phyloP scores from a whole-genome alignment of 2,329 filamentous ascomycete species.

The Epichloe brachyelytri region DNA sequence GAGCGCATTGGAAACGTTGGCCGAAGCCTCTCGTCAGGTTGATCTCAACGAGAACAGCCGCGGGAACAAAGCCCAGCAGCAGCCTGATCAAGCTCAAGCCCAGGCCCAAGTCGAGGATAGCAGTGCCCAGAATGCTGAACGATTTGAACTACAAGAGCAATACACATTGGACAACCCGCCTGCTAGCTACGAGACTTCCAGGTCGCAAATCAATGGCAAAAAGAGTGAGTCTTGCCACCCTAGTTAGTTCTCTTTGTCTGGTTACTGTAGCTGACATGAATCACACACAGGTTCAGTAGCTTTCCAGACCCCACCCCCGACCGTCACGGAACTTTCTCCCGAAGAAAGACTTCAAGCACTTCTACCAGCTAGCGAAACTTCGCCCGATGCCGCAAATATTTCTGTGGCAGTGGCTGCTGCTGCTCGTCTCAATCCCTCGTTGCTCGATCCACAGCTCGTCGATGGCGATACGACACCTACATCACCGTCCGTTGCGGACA shows the following conservation, averaged over 20 bases:
- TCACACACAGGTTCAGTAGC: slow-evolving; percentile 6
- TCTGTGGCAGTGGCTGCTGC: slow-evolving; percentile 44
- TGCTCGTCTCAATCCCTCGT: slow-evolving; percentile 39
- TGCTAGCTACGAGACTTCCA: slow-evolving; percentile 29
- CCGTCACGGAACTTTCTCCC: slow-evolving; percentile 24
- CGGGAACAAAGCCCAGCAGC: slow-evolving; percentile 24
- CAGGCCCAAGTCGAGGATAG: slow-evolving; percentile 14
- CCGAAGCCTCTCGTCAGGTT: slow-evolving; percentile 75
- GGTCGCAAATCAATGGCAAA: slow-evolving; percentile 11
- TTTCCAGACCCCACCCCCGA: slow-evolving; percentile 14
- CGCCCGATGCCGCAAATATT: slow-evolving; percentile 34
- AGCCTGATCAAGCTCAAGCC: slow-evolving; percentile 16
- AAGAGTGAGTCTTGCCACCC: slow-evolving; percentile 15
- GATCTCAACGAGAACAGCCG: slow-evolving; percentile 51
- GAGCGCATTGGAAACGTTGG: slow-evolving; percentile 74
- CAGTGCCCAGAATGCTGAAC: slow-evolving; percentile 17
- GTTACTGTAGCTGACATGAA: neutral
- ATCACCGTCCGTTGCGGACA: slow-evolving; percentile 14
- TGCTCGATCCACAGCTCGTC: slow-evolving; percentile 39
- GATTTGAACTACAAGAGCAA: slow-evolving; percentile 45
- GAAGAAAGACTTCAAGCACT: slow-evolving; percentile 40
- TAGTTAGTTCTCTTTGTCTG: neutral
- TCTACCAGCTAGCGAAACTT: slow-evolving; percentile 22
- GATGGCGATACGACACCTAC: slow-evolving; percentile 18
- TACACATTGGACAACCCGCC: slow-evolving; percentile 45